Percentiles rank a stretch among this genome's conserved stretches.
Conservation (phyloP, 2,329 filamentous ascomycete genomes). For the Penicillium sp. region DNA sequence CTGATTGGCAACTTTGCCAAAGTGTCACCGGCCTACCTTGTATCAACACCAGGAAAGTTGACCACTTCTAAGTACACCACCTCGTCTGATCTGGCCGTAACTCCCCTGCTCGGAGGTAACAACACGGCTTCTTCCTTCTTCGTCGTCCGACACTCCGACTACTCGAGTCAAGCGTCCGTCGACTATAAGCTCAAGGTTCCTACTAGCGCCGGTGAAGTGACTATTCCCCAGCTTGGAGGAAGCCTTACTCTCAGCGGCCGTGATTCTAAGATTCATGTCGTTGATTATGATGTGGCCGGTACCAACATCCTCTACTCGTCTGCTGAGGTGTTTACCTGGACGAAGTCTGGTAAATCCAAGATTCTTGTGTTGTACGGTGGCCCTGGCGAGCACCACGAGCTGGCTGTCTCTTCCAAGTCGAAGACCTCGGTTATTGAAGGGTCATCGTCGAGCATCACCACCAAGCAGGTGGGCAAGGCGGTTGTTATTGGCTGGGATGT, state of each 20-base stretch:
- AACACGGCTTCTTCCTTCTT: constrained; percentile 54
- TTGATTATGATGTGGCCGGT: constrained; percentile 42
- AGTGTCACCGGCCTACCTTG: constrained; percentile 67
- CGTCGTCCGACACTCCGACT: constrained; percentile 65
- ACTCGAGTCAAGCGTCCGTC: constrained; percentile 56
- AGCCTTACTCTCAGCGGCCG: constrained; percentile 40
- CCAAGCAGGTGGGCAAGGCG: constrained; percentile 28
- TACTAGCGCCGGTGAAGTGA: constrained; percentile 41
- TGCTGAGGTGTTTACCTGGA: constrained; percentile 50
- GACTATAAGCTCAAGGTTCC: constrained; percentile 62
- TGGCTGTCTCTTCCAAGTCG: constrained; percentile 35
- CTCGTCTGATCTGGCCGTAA: constrained; percentile 57
- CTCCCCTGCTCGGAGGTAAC: constrained; percentile 56
- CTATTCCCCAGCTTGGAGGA: constrained; percentile 42
- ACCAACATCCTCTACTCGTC: constrained; percentile 45
- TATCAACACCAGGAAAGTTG: constrained; percentile 53
- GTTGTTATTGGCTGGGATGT: constrained; percentile 54
- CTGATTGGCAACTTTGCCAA: constrained; percentile 72
- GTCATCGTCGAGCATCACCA: constrained; percentile 27
- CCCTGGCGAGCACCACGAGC: constrained; percentile 41
- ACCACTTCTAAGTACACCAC: constrained; percentile 48
- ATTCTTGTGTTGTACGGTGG: constrained; percentile 44
- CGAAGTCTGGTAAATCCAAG: constrained; percentile 59
- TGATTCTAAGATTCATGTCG: constrained; percentile 47
- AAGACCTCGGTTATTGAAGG: constrained; percentile 35